Evolutionary conservation across 768 basidiomycete genomes (phyloP), one percentile per base, ranked within the genome.

Genomic region (Calocybe gangraenosa): DNA sequence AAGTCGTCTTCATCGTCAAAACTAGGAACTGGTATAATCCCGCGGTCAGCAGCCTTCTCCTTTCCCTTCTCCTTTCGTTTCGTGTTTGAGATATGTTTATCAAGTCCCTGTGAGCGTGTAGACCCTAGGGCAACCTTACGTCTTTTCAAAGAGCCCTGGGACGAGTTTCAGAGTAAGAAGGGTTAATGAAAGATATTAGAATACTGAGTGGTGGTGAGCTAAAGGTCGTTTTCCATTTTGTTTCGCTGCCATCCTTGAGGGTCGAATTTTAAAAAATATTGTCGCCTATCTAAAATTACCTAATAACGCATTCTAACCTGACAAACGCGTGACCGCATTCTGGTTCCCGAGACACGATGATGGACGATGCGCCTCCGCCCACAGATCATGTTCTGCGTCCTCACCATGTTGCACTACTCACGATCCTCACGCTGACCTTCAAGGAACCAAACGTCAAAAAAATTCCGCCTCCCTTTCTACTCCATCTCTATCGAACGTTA

Each of bases 361-460:
- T 64, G 71, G 73, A 64, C 40, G 75, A 77, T 25, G 68, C 71
- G 17, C 79, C 78, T 43, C 79, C 82, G 7, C 81, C 83, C 1
- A 74, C 76, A 6, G 76, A 80, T 41, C 83, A 87, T 62, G 70
- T 80, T 45, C 71, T 92, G 21, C 73, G 81, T 44, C 87, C 89
- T 1, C 89, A 92, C 55, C 90, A 92, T 58, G 68, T 92, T 40
- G 75, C 75, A 39, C 66, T 91, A 13, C 68, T 91, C 23, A 75
- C 76, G 25, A 66, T 88, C 19, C 67, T 90, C 28, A 67, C 81
- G 47, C 65, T 84, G 10, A 65, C 76, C 3, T 86, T 82, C 61
- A 82, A 78, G 58, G 81, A 84, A 51, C 70, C 71, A 46, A 70
- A 71, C 19, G 64, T 73, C 34, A 73, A 71, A 44, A 70, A 70